phyloP scores from a whole-genome alignment of 2,329 filamentous ascomycete species.

The Phyllosticta paracitricarpa region DNA sequence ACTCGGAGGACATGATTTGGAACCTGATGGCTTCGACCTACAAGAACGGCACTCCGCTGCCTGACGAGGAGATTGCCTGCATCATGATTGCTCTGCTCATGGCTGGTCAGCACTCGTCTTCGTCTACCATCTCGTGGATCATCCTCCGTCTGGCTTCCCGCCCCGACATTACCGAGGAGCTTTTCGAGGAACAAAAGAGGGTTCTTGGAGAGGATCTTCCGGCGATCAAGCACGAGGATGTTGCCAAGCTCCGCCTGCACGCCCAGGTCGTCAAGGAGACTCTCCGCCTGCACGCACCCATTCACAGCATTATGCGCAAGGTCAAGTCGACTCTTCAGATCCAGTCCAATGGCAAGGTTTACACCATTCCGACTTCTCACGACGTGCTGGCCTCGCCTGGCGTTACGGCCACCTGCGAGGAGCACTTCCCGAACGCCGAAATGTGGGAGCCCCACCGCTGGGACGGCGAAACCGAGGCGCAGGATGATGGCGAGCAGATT shows the following conservation, averaged over 20 bases:
- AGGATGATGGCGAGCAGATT: slow-evolving; percentile 57
- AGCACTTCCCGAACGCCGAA: slow-evolving; percentile 73
- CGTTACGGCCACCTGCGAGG: slow-evolving; percentile 60
- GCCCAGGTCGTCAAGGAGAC: slow-evolving; percentile 84
- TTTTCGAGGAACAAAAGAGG: slow-evolving; percentile 71
- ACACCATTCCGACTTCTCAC: slow-evolving; percentile 70
- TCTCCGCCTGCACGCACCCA: slow-evolving; percentile 79
- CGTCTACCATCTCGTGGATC: slow-evolving; percentile 77
- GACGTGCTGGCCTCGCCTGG: slow-evolving; percentile 77
- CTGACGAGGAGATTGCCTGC: slow-evolving; percentile 76
- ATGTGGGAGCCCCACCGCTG: slow-evolving; percentile 88
- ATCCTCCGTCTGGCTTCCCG: slow-evolving; percentile 68
- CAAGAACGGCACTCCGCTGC: slow-evolving; percentile 70
- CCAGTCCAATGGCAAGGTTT: slow-evolving; percentile 60
- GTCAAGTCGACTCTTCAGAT: slow-evolving; percentile 83
- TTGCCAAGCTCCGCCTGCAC: slow-evolving; percentile 72
- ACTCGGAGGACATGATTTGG: slow-evolving; percentile 73
- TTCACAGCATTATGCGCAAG: slow-evolving; percentile 89
- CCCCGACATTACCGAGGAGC: slow-evolving; percentile 68
- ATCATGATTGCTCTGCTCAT: slow-evolving; percentile 93
- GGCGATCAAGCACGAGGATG: slow-evolving; percentile 63
- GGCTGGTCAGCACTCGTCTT: slow-evolving; percentile 84
- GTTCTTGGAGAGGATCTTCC: slow-evolving; percentile 66
- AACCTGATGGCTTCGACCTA: slow-evolving; percentile 78
- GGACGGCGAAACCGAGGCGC: slow-evolving; percentile 49